Conservation (phyloP, 2,329 filamentous ascomycete genomes). For the Waltergamsia citrina region DNA sequence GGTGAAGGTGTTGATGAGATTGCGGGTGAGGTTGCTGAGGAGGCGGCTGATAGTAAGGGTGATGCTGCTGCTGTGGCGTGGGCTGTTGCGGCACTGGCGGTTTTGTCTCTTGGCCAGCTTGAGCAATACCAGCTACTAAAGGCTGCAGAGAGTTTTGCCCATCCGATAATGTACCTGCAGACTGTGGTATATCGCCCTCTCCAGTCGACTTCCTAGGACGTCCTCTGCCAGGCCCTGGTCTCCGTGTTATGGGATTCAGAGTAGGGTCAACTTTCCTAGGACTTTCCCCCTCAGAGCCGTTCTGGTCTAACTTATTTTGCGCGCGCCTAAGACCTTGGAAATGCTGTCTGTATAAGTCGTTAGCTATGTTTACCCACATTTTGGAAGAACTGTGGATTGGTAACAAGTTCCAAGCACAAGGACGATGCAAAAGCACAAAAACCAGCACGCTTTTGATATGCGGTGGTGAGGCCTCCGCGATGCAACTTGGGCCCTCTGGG, state of each 20-base stretch:
- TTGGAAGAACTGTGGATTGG: no score
- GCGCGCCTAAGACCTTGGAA: slow-evolving; percentile 49
- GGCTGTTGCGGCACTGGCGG: no score
- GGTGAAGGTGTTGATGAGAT: slow-evolving; percentile 2
- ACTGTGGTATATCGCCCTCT: not conserved
- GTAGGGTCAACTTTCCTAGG: slow-evolving; percentile 37
- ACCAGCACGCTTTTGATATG: not conserved
- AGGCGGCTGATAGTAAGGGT: not conserved
- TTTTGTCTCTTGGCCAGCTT: no score
- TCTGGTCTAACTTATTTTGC: slow-evolving; percentile 41
- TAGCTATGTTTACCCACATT: not conserved
- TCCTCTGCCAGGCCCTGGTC: slow-evolving; percentile 48
- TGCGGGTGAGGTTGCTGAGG: slow-evolving; percentile 5
- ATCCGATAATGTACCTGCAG: not conserved
- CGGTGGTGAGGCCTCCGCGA: not conserved
- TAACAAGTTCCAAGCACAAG: not conserved
- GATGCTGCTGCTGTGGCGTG: not conserved
- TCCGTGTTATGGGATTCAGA: slow-evolving; percentile 48
- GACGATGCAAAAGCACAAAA: not conserved
- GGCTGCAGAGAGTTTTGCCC: not conserved
- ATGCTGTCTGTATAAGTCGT: slow-evolving; percentile 36
- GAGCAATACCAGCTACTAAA: no score
- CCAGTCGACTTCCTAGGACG: slow-evolving; percentile 33
- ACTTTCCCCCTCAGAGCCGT: slow-evolving; percentile 20
- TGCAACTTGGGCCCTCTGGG: not conserved